phyloP scores from a whole-genome alignment of 2,329 filamentous ascomycete genomes.

The Trematosphaeria pertusa region DNA sequence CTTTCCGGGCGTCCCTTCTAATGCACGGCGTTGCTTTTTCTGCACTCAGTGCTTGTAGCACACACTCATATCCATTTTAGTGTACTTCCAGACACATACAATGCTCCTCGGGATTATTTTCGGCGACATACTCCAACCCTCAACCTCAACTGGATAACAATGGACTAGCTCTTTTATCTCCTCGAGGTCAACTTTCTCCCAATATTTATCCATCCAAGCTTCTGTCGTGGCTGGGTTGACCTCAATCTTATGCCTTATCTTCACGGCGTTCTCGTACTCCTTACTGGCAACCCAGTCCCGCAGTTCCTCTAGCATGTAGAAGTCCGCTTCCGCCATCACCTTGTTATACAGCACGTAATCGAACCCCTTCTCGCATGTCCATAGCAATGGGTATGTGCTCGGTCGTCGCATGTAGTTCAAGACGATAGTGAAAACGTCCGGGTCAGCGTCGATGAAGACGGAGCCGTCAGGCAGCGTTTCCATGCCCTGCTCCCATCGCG shows the following conservation, averaged over 20 bases:
- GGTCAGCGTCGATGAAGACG: slow-evolving; percentile 48
- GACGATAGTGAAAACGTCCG: slow-evolving; percentile 32
- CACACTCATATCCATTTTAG: too few species aligned
- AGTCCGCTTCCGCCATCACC: slow-evolving; percentile 39
- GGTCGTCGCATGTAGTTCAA: slow-evolving; percentile 13
- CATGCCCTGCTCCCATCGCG: slow-evolving; percentile 4
- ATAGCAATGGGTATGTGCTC: slow-evolving; percentile 36
- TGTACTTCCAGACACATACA: too few species aligned
- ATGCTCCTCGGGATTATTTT: too few species aligned
- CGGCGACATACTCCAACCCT: too few species aligned
- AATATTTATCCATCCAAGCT: too few species aligned
- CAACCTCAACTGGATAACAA: too few species aligned
- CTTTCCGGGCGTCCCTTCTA: too few species aligned
- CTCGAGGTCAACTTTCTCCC: too few species aligned
- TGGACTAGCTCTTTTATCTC: too few species aligned
- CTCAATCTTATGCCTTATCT: background rate
- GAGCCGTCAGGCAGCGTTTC: slow-evolving; percentile 26
- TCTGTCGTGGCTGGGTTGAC: background rate
- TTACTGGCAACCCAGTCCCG: slow-evolving; percentile 34
- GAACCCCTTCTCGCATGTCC: slow-evolving; percentile 32
- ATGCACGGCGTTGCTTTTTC: too few species aligned
- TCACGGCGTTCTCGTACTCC: slow-evolving; percentile 12
- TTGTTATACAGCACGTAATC: slow-evolving; percentile 38
- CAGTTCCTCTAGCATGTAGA: slow-evolving; percentile 36
- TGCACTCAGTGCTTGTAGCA: too few species aligned